A percentile compares a stretch with the other conserved stretches of the same genome.
These are phyloP conservation scores for Flaveria bidentis DNA, from an alignment of 129 eudicot species.

Conservation along the genomic window DNA sequence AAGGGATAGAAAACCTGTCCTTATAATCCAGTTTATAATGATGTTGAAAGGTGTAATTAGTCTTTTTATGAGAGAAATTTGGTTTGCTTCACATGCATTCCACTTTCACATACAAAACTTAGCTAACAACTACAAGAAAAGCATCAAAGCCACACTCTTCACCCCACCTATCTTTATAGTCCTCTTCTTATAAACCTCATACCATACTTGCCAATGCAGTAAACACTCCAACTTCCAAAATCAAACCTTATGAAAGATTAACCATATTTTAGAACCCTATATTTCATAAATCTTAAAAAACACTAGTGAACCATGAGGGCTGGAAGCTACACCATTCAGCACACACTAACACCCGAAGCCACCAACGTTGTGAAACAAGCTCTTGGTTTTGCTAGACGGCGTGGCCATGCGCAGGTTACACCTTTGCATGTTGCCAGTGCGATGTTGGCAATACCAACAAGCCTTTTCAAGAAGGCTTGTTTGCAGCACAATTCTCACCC, in stretches of 20 bases:
- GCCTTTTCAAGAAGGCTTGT: conserved; percentile 64
- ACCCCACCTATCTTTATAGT: conserved; percentile 16
- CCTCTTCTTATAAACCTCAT: conserved; percentile 29
- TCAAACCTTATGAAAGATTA: conserved; percentile 30
- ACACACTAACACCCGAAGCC: conserved; percentile 72
- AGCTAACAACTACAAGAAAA: conserved; percentile 72
- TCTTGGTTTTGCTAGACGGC: conserved; percentile 56
- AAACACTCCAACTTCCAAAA: conserved; percentile 29
- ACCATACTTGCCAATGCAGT: conserved; percentile 30
- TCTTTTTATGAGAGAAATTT: conserved; percentile 43
- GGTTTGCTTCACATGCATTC: conserved; percentile 79
- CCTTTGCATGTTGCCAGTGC: conserved; percentile 89
- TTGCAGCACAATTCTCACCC: conserved; percentile 76
- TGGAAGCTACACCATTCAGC: conserved; percentile 69
- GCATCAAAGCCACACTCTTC: conserved; percentile 57
- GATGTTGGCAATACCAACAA: conserved; percentile 58
- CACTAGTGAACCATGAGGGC: conserved; percentile 49
- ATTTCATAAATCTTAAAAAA: not conserved
- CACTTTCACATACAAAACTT: conserved; percentile 55
- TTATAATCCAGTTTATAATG: conserved; percentile 21
- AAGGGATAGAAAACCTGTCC: conserved; percentile 9
- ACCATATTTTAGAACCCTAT: conserved; percentile 24
- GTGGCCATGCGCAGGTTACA: conserved; percentile 83
- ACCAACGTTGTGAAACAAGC: conserved; percentile 69
- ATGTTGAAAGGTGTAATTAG: conserved; percentile 38